Base-by-base conservation (phyloP, 352 stramenopile genomes). In the Pelagophyceae sp. region DNA sequence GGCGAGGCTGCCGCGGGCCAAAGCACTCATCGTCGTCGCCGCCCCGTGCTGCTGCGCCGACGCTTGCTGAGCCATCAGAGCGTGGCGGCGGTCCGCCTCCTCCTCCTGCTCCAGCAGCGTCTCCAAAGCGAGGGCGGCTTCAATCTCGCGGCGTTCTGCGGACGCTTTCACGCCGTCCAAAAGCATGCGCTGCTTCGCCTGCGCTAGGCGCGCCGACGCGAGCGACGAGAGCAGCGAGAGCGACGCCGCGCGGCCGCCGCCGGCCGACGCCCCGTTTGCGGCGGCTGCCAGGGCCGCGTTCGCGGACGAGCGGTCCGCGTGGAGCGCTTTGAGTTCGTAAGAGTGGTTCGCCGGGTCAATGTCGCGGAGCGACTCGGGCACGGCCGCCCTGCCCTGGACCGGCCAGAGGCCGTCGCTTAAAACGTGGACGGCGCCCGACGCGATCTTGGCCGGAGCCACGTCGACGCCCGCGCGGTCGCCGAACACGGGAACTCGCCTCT, bases 171-270 rank as follows among this genome's bases (percentile, higher is more conserved):
- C 35, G 37, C n/a, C 72, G 80, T 40, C 84, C 82, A 11, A 63
- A 25, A 33, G 72, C 61, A 81, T 35, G 80, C n/a, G 65, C 45
- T 72, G 81, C 83, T 83, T 27, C 29, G 70, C 5, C 29, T 77
- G 31, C 76, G 75, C 31, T 72, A 91, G 72, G 45, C 74, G 17
- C 84, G 92, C n/a, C 93, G 87, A 76, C 75, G 80, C 63, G 81
- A 90, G 80, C 33, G 67, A 33, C 67, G 67, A 37, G 1, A 74
- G 67, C 0, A 74, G 33, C 67, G 67, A 50, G 1, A n/a, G n/a
- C n/a, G n/a, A n/a, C n/a, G n/a, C n/a, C n/a, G n/a, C n/a, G n/a
- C n/a, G n/a, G n/a, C 25, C 67, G 67, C 35, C 35, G 15, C 38
- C 33, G 2, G 11, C 25, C 60, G 60, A 11, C 5, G 11, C 5